Evolutionary conservation across 495 filamentous ascomycete species (phyloP), one percentile per base, ranked within the genome.

Genomic region (Aspergillus ostianus): DNA sequence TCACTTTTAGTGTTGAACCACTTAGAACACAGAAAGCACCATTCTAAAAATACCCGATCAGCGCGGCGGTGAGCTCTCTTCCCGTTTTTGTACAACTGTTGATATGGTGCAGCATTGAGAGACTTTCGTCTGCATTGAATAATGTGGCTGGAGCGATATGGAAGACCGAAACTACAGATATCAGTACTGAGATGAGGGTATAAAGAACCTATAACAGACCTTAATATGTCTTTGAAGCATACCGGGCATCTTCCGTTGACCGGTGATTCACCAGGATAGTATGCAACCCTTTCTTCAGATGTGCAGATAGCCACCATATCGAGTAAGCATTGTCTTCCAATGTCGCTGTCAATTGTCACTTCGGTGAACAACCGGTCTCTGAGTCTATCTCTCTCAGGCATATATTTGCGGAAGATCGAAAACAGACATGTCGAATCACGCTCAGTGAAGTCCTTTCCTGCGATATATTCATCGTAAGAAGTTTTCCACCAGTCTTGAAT

Each of bases 71-170:
- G 46, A n/a, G 64, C 64, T 45, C 59, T 53, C 20, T 69, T 69
- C 13, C 61, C 30, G 55, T 69, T 69, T 21, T 41, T 66, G 50
- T 64, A 69, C 21, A 47, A 55, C 46, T 69, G 49, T 53, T 69
- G 45, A 27, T 69, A 69, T 47, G 44, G 59, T 55, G 53, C 51
- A 19, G 56, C 47, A 59, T 60, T 60, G 15, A 69, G 55, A 15
- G 57, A 64, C 53, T 48, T 60, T 58, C 64, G 61, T 57, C 50
- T n/a, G 52, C 49, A 69, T 54, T 69, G 49, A 17, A 69, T 29
- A 48, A 69, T 69, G 57, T 69, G 55, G 26, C 66, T 66, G n/a
- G 60, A 61, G 48, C 53, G 20, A 45, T 50, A 41, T 55, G 64
- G 19, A 12, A 49, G 29, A 47, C 58, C 23, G 30, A 50, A 30